Evolutionary conservation across 2,329 filamentous ascomycete species (phyloP).

Genomic region (Ceratocystis papillata): DNA sequence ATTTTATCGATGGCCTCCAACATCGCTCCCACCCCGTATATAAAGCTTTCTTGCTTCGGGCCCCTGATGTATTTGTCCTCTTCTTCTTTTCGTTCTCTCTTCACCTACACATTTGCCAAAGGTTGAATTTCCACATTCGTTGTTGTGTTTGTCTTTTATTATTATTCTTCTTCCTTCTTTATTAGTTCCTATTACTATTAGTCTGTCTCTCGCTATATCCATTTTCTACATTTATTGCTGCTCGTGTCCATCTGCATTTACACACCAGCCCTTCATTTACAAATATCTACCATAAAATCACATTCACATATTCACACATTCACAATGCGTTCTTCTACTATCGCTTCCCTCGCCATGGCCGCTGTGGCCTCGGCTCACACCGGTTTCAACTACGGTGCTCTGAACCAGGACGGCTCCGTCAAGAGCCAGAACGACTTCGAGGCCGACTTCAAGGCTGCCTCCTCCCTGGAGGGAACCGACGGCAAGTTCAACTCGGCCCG

Average conservation of each 20-base stretch:
- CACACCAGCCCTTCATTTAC: conserved; percentile 15
- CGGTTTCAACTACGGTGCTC: conserved; percentile 65
- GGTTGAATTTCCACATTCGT: conserved; percentile 13
- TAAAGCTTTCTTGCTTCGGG: conserved; percentile 8
- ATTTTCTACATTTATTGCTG: conserved; percentile 9
- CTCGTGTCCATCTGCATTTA: neutral
- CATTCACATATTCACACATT: neutral
- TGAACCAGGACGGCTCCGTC: conserved; percentile 47
- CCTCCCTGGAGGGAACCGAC: conserved; percentile 50
- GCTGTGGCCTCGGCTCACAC: conserved; percentile 35
- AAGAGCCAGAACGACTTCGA: conserved; percentile 58
- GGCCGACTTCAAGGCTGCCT: conserved; percentile 56
- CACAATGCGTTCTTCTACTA: conserved; percentile 24
- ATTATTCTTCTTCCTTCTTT: conserved; percentile 9
- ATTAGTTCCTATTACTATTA: conserved; percentile 10
- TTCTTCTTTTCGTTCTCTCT: conserved; percentile 5
- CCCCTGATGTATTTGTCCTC: neutral
- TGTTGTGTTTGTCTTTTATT: conserved; percentile 14
- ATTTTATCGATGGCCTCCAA: neutral
- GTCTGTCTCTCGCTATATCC: conserved; percentile 17
- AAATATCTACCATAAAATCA: conserved; percentile 10
- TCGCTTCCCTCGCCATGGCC: conserved; percentile 20
- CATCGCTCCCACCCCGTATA: neutral
- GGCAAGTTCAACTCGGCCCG: conserved; percentile 57
- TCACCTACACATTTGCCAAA: conserved; percentile 11